Conservation (phyloP, 1,284 basidiomycete genomes). For the Schizopora paradoxa region DNA sequence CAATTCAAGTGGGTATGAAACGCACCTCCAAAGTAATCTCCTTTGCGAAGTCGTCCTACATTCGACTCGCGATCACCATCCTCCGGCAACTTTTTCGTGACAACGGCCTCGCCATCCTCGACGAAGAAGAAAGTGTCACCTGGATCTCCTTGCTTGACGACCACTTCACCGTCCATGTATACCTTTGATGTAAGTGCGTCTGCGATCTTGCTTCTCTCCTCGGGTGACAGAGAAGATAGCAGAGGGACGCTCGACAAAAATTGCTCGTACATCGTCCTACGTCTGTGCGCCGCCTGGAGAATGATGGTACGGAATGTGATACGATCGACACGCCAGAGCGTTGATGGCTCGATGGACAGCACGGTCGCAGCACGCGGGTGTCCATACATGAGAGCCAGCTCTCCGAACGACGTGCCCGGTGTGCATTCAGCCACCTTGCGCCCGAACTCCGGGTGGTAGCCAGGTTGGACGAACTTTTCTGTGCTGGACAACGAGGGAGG, state of each 20-base stretch:
- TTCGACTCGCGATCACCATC: conserved; percentile 61
- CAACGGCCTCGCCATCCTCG: conserved; percentile 87
- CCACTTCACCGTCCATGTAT: conserved; percentile 79
- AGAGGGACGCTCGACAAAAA: conserved; percentile 92
- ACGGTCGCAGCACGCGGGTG: conserved; percentile 95
- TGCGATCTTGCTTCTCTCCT: conserved; percentile 94
- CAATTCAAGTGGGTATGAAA: conserved; percentile 1
- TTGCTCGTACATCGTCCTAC: conserved; percentile 92
- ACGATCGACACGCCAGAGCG: conserved; percentile 93
- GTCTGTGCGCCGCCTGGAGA: conserved; percentile 79
- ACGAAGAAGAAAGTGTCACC: conserved; percentile 98
- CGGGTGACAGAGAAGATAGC: conserved; percentile 77
- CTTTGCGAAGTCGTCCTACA: conserved; percentile 77
- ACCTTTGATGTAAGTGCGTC: conserved; percentile 87
- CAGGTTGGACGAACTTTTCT: conserved; percentile 57
- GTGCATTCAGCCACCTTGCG: conserved; percentile 83
- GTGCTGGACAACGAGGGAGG: conserved; percentile 46
- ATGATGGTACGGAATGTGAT: conserved; percentile 99
- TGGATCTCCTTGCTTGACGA: conserved; percentile 89
- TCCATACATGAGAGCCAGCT: conserved; percentile 97
- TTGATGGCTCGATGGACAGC: conserved; percentile 77
- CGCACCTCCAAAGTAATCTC: conserved; percentile 97
- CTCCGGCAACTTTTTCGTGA: conserved; percentile 70
- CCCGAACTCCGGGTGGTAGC: conserved; percentile 67
- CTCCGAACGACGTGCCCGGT: conserved; percentile 89